Evolutionary conservation across 805 yeast genomes (phyloP).

Genomic region (Myxozyma sirexii): DNA sequence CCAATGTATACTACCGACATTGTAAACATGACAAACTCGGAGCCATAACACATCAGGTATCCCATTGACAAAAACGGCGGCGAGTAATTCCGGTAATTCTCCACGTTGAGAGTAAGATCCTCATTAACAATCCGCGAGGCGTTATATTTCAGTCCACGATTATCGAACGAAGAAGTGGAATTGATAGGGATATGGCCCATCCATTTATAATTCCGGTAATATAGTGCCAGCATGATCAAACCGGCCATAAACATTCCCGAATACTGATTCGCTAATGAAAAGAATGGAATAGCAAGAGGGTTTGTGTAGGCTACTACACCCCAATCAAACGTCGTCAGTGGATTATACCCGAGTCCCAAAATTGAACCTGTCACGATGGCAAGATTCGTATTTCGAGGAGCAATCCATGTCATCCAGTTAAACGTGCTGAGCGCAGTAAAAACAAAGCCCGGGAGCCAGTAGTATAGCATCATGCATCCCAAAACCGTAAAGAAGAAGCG

Average conservation of each 20-base stretch:
- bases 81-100: conserved; percentile 58
- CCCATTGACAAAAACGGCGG: conserved; percentile 57
- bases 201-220: conserved; percentile 54
- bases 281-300: conserved; percentile 49
- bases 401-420: conserved; percentile 62
- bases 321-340: conserved; percentile 53
- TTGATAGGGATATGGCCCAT: conserved; percentile 55
- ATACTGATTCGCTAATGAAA: conserved; percentile 40
- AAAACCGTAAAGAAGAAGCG: conserved; percentile 52
- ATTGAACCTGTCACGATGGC: conserved; percentile 54
- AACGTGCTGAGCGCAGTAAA: conserved; percentile 62
- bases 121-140: conserved; percentile 53
- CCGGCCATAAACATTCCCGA: conserved; percentile 44
- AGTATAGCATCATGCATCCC: conserved; percentile 50
- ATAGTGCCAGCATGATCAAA: conserved; percentile 40
- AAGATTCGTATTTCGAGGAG: conserved; percentile 53
- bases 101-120: conserved; percentile 49
- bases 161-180: conserved; percentile 44
- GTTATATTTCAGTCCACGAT: conserved; percentile 46
- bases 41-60: conserved; percentile 28
- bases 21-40: conserved; percentile 33
- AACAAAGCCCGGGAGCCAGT: conserved; percentile 64
- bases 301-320: conserved; percentile 36
- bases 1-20: conserved; percentile 21
- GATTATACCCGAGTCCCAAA: conserved; percentile 49